Conservation (phyloP, 2,329 filamentous ascomycete genomes). For the Aspergillus floridensis region DNA sequence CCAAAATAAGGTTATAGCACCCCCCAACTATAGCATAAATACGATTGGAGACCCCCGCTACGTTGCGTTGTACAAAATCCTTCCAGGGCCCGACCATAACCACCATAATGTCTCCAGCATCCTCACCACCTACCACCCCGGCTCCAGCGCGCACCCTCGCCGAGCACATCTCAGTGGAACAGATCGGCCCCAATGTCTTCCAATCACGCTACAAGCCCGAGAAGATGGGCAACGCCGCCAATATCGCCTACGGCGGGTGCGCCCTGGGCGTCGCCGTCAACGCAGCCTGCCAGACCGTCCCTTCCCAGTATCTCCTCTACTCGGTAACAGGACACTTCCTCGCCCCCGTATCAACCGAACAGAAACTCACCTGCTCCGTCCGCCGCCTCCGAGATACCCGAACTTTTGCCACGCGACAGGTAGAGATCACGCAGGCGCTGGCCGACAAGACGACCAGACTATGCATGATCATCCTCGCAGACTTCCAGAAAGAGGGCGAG, state of each 20-base stretch:
- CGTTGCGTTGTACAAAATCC: too few species aligned
- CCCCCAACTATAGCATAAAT: too few species aligned
- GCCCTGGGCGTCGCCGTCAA: conserved; percentile 7
- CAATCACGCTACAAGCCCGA: conserved; percentile 1
- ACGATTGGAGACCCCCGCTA: too few species aligned
- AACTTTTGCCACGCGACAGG: conserved; percentile 6
- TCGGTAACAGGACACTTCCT: conserved; percentile 6
- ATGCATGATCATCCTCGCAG: neutral
- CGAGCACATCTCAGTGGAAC: conserved; percentile 1
- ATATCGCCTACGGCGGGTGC: conserved; percentile 9
- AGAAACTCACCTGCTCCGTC: neutral
- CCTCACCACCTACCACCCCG: neutral
- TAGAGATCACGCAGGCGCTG: neutral
- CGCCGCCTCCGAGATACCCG: conserved; percentile 1
- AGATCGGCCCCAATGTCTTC: neutral
- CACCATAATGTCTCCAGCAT: neutral
- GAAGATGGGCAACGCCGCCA: conserved; percentile 8
- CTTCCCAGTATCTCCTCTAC: conserved; percentile 2
- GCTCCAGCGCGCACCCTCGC: neutral
- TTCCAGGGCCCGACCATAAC: too few species aligned
- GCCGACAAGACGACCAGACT: too few species aligned
- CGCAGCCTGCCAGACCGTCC: conserved; percentile 6
- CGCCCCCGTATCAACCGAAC: neutral
- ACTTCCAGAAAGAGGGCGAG: conserved; percentile 6
- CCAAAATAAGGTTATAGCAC: too few species aligned